Evolutionary conservation across 768 basidiomycete species (phyloP), one percentile per base, ranked within the genome.

Genomic region (Pisolithus orientalis): DNA sequence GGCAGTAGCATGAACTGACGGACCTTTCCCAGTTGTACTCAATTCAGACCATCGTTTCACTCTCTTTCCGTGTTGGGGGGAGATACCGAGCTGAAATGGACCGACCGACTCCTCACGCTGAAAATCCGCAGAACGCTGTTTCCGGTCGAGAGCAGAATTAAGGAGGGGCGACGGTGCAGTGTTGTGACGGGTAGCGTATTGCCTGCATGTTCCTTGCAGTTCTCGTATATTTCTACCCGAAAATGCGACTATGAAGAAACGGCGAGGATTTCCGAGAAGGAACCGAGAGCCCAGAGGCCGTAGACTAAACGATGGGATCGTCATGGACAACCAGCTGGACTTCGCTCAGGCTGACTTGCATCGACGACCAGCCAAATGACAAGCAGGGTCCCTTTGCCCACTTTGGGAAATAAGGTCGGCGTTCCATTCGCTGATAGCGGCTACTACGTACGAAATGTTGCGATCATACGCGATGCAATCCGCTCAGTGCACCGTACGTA

Each of bases 41-140:
- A 93, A 69, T 62, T 93, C 85, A 28, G 84, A 84, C 90, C 90
- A 93, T 62, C 83, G 85, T 65, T 82, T 83, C 11, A 76, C 68
- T 48, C 78, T 80, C 59, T 80, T 77, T 25, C 76, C 78, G 46
- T 72, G 77, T 46, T 70, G 74, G 37, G 79, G 83, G 8, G 81
- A 75, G 49, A 88, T 70, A 2, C 88, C 87, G 1, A 91, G 74
- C 54, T 82, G 82, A 59, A 92, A 92, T 24, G 90, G 89, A 2
- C 90, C 90, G 47, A 84, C 83, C 28, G 77, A 74, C 55, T 86
- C 86, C 53, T 80, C 76, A 57, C 74, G 73, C 47, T 69, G 65
- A 24, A 69, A 60, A 17, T 65, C 57, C 24, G 67, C 49, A 0
- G 60, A 53, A 31, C 72, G 68, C 51, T 76, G 79, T 61, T 73